Conservation (phyloP, 352 stramenopile genomes). For the Pythium brachiatum region DNA sequence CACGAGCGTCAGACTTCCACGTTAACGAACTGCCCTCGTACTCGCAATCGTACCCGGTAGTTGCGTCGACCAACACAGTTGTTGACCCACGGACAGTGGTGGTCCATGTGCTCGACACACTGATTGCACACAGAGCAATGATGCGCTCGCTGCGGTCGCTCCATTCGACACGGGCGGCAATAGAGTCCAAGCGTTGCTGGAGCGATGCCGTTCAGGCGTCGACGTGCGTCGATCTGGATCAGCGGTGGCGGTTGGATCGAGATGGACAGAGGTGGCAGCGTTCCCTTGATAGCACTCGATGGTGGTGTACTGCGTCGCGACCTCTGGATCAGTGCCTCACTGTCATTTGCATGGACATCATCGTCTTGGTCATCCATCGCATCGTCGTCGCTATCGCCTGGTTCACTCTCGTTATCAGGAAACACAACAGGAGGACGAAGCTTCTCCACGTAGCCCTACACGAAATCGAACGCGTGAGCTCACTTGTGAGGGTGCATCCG, state of each 20-base stretch:
- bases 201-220: not conserved
- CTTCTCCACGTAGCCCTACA: constrained; percentile 18
- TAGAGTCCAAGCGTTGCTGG: constrained; percentile 8
- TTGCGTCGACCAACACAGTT: constrained; percentile 97
- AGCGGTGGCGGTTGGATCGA: constrained; percentile 8
- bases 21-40: not conserved
- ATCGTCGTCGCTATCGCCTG: constrained; percentile 16
- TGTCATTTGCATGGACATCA: constrained; percentile 6
- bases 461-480: not conserved
- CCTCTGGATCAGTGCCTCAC: constrained; percentile 19
- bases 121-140: constrained; percentile 81
- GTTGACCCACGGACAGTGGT: constrained; percentile 97
- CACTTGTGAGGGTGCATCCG: not conserved
- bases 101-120: constrained; percentile 96
- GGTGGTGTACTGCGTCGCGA: not conserved
- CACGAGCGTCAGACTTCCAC: not conserved
- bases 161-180: constrained; percentile 24
- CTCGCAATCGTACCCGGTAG: constrained; percentile 55
- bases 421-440: not conserved
- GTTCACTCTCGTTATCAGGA: not conserved
- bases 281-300: not conserved
- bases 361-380: constrained; percentile 21
- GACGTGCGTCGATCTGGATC: constrained; percentile 10
- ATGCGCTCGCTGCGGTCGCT: constrained; percentile 38
- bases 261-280: constrained; percentile 8